These are phyloP conservation scores for Daldinia concentrica DNA, from an alignment of 495 filamentous ascomycete species.

Conservation along the genomic window DNA sequence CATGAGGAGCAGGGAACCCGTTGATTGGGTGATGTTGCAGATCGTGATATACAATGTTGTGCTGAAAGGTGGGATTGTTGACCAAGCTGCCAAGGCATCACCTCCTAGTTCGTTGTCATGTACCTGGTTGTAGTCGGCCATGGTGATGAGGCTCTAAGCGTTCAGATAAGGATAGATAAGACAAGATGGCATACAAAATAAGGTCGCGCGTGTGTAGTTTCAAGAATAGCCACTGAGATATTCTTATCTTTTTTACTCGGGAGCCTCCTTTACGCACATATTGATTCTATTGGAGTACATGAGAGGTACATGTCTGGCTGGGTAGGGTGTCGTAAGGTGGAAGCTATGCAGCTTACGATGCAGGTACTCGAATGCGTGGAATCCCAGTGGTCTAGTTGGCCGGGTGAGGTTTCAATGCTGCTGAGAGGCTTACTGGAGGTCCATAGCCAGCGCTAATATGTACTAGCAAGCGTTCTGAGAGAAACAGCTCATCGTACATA, in stretches of 20 bases:
- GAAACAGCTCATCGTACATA: too few species aligned
- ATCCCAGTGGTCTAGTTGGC: neutral
- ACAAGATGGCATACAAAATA: neutral
- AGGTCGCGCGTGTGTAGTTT: neutral
- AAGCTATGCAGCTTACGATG: neutral
- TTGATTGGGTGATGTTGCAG: neutral
- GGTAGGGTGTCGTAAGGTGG: neutral
- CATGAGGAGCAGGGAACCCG: neutral
- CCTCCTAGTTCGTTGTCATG: neutral
- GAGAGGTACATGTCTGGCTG: neutral
- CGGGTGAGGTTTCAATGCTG: neutral
- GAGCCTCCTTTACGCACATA: neutral
- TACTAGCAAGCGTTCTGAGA: too few species aligned
- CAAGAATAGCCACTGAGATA: neutral
- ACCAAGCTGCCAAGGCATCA: neutral
- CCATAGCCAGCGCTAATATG: too few species aligned
- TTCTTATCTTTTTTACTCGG: neutral
- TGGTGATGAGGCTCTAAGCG: neutral
- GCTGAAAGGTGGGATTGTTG: neutral
- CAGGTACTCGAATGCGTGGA: neutral
- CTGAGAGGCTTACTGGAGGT: too few species aligned
- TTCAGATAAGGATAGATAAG: neutral
- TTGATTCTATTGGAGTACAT: neutral
- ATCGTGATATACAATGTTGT: neutral
- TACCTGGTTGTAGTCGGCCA: neutral